Evolutionary conservation across 176 grass and related monocot species (phyloP).

Genomic region (Dactylis glomerata): DNA sequence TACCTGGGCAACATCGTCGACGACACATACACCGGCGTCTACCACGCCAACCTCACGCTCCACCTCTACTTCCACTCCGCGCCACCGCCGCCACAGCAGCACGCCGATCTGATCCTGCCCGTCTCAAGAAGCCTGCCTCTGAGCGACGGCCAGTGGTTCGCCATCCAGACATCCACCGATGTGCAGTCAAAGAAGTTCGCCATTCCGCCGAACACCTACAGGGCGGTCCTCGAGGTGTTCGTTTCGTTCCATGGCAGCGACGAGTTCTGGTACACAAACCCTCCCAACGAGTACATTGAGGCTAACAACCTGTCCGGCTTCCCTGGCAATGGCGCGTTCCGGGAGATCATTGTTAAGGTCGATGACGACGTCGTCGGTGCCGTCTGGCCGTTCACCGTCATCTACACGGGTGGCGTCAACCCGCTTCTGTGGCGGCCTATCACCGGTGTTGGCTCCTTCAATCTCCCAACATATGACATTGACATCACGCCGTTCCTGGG

Average conservation of each 20-base stretch:
- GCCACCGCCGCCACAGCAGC: not conserved
- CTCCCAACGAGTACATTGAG: slow-evolving; percentile 23
- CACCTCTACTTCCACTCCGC: slow-evolving; percentile 50
- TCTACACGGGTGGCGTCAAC: slow-evolving; percentile 38
- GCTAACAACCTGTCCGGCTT: slow-evolving; percentile 26
- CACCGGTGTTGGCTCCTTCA: slow-evolving; percentile 40
- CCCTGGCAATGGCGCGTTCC: slow-evolving; percentile 36
- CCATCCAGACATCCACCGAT: slow-evolving; percentile 30
- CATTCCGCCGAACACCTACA: slow-evolving; percentile 47
- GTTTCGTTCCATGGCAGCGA: slow-evolving; percentile 42
- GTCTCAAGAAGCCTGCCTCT: slow-evolving; percentile 29
- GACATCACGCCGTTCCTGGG: slow-evolving; percentile 49
- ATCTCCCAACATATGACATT: slow-evolving; percentile 42
- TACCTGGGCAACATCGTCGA: slow-evolving; percentile 63
- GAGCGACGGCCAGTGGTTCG: slow-evolving; percentile 43
- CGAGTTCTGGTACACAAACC: slow-evolving; percentile 54
- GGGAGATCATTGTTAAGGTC: slow-evolving; percentile 32
- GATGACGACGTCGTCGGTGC: slow-evolving; percentile 33
- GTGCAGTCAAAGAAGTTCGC: slow-evolving; percentile 25
- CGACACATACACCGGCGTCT: slow-evolving; percentile 53
- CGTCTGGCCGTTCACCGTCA: slow-evolving; percentile 37
- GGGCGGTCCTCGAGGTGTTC: slow-evolving; percentile 48
- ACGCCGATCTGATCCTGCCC: slow-evolving; percentile 51
- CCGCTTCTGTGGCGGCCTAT: slow-evolving; percentile 46
- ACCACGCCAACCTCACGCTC: slow-evolving; percentile 69